A percentile compares a stretch with the other conserved stretches of the same genome.
These are phyloP conservation scores for Eutypa lata DNA, from an alignment of 2,329 filamentous ascomycete species.

Conservation along the genomic window DNA sequence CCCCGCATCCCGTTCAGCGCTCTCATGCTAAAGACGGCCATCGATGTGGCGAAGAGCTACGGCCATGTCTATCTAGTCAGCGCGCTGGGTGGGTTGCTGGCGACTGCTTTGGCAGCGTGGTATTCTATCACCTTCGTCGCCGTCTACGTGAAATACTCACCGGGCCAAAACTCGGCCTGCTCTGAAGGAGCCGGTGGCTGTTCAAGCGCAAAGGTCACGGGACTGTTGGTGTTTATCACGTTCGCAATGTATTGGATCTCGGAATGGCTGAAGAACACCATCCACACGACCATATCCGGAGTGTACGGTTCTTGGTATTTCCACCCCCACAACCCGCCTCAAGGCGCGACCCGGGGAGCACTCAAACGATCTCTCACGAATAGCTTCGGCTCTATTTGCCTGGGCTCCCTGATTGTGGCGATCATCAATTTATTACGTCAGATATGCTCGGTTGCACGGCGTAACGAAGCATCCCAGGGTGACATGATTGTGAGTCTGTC, in stretches of 20 bases:
- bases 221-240: conserved; percentile 79
- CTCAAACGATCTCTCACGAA: conserved; percentile 80
- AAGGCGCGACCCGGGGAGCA: conserved; percentile 77
- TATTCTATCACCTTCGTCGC: conserved; percentile 83
- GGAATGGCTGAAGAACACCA: conserved; percentile 90
- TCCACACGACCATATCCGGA: conserved; percentile 82
- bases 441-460: conserved; percentile 73
- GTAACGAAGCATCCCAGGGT: conserved; percentile 61
- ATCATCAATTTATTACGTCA: conserved; percentile 84
- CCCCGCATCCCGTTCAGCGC: conserved; percentile 86
- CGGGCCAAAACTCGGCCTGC: conserved; percentile 53
- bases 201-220: conserved; percentile 74
- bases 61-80: conserved; percentile 87
- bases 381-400: conserved; percentile 85
- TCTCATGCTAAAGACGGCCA: conserved; percentile 81
- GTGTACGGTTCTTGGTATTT: conserved; percentile 96
- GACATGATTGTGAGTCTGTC: conserved; percentile 58
- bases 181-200: conserved; percentile 58
- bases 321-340: conserved; percentile 65
- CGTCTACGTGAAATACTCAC: conserved; percentile 81
- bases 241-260: conserved; percentile 94
- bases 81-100: conserved; percentile 74
- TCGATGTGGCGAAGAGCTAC: conserved; percentile 79
- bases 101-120: conserved; percentile 76
- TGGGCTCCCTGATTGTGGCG: conserved; percentile 82